A percentile compares a stretch with the other conserved stretches of the same genome.
Evolutionary conservation across 306 rosid species (phyloP).

Genomic region (Fragaria iinumae): DNA sequence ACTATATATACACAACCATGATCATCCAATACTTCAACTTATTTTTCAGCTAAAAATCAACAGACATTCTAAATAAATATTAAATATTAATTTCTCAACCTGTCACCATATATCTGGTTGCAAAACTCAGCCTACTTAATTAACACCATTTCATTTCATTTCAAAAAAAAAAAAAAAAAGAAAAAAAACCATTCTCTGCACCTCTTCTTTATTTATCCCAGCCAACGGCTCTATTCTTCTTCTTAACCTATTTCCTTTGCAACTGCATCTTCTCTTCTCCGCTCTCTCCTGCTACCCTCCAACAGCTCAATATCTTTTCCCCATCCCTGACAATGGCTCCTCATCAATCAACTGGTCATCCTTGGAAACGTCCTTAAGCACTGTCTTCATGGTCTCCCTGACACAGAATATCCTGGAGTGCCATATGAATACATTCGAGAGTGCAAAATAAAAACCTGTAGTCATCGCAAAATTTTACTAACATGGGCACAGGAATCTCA

Average conservation of each 20-base stretch:
- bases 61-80: slow-evolving; percentile 4
- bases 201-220: slow-evolving; percentile 14
- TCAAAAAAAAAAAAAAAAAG: too few species aligned
- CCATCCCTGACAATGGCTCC: slow-evolving; percentile 72
- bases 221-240: slow-evolving; percentile 50
- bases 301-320: slow-evolving; percentile 59
- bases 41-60: slow-evolving; percentile 23
- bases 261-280: slow-evolving; percentile 39
- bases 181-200: slow-evolving; percentile 11
- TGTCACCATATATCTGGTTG: slow-evolving; percentile 9
- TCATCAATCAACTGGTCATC: slow-evolving; percentile 53
- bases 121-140: not conserved
- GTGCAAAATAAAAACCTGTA: slow-evolving; percentile 70
- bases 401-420: slow-evolving; percentile 82
- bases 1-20: slow-evolving; percentile 7
- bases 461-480: slow-evolving; percentile 71
- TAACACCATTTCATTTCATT: not conserved
- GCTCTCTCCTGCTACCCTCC: slow-evolving; percentile 64
- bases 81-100: slow-evolving; percentile 7
- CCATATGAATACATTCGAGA: slow-evolving; percentile 64
- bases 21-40: slow-evolving; percentile 20
- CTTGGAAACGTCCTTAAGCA: slow-evolving; percentile 69
- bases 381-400: slow-evolving; percentile 65
- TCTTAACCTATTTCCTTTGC: slow-evolving; percentile 42
- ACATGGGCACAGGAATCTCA: slow-evolving; percentile 71